Conservation (phyloP, 345 rosid genomes). For the Lumnitzera racemosa region DNA sequence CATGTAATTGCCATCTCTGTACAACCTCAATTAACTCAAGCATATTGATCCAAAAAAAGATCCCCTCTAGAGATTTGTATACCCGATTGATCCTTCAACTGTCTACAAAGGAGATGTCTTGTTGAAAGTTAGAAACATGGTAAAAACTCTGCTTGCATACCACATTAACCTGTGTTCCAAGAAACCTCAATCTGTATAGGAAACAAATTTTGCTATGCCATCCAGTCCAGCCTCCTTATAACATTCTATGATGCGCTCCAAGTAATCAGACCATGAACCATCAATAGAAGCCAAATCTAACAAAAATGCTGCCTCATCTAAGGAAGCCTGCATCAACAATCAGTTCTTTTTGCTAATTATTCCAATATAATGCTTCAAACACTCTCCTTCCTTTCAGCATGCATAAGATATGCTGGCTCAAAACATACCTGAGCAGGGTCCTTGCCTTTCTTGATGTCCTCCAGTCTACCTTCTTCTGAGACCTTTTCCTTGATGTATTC, state of each 20-base stretch:
- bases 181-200: conserved; percentile 36
- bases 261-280: conserved; percentile 61
- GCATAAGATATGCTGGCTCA: background rate
- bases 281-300: conserved; percentile 85
- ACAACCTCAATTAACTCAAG: too few species aligned
- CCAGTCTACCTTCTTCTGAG: conserved; percentile 66
- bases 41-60: too few species aligned
- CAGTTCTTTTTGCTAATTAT: background rate
- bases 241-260: conserved; percentile 55
- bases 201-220: conserved; percentile 53
- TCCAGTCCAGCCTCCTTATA: conserved; percentile 60
- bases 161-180: background rate
- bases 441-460: conserved; percentile 83
- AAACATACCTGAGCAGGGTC: conserved; percentile 55
- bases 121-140: too few species aligned
- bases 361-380: background rate
- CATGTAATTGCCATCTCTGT: too few species aligned
- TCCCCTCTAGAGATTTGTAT: too few species aligned
- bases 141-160: too few species aligned
- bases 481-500: conserved; percentile 78
- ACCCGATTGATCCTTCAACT: background rate
- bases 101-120: too few species aligned
- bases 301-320: conserved; percentile 81
- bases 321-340: conserved; percentile 35
- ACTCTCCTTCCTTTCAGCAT: too few species aligned